Percentiles rank a stretch among this genome's conserved stretches.
phyloP scores from a whole-genome alignment of 139 green algal species.

The Coccomyxa sp. region DNA sequence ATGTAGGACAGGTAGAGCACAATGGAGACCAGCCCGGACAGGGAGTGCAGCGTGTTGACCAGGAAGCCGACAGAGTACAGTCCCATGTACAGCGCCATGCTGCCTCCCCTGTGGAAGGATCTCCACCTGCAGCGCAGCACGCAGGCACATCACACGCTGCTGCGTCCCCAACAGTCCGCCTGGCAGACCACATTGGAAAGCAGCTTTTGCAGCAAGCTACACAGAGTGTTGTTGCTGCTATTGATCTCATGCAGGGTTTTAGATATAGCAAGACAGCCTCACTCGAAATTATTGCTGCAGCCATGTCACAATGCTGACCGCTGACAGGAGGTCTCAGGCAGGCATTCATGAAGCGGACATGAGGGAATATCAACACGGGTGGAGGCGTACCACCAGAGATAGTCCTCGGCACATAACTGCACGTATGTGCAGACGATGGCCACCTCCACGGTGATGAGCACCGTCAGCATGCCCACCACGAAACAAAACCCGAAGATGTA shows the following conservation, averaged over 20 bases:
- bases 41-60: constrained; percentile 56
- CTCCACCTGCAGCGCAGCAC: constrained; percentile 69
- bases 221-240: too few relatives aligned
- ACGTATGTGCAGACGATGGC: constrained; percentile 79
- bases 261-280: too few relatives aligned
- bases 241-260: too few relatives aligned
- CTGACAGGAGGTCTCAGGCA: too few relatives aligned
- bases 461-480: constrained; percentile 77
- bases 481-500: constrained; percentile 85
- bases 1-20: constrained; percentile 88
- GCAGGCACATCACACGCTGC: background rate
- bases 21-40: constrained; percentile 69
- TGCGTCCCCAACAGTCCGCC: too few relatives aligned
- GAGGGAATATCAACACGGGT: too few relatives aligned
- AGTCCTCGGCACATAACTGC: constrained; percentile 91
- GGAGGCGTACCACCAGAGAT: constrained; percentile 81
- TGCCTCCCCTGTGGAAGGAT: constrained; percentile 80
- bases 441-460: constrained; percentile 84
- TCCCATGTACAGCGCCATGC: constrained; percentile 46
- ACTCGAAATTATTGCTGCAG: too few relatives aligned
- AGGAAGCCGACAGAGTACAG: constrained; percentile 68
- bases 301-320: too few relatives aligned
- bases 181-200: too few relatives aligned
- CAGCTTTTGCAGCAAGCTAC: too few relatives aligned
- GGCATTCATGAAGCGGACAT: too few relatives aligned